These are phyloP conservation scores for Coemansia sp. DNA, from an alignment of 192 early-diverging fungal species.

Conservation along the genomic window DNA sequence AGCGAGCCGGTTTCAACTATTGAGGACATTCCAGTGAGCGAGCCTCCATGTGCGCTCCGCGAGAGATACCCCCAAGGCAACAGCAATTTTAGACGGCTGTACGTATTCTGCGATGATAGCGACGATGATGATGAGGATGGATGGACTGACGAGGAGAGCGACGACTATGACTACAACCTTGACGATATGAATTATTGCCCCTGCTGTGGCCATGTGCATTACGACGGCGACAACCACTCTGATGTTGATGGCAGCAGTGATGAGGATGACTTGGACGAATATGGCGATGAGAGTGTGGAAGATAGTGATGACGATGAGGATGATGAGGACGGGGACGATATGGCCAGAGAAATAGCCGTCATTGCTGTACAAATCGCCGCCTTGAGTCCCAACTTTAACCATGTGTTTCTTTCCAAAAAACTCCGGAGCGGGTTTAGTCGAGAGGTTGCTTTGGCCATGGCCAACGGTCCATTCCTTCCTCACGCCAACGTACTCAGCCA, in stretches of 20 bases:
- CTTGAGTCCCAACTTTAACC: not conserved
- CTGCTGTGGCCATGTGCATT: not conserved
- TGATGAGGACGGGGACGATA: not conserved
- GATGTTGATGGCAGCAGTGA: not conserved
- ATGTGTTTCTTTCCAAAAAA: not conserved
- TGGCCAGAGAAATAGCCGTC: not conserved
- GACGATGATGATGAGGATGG: not conserved
- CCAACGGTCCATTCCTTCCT: not conserved
- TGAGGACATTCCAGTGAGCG: not conserved
- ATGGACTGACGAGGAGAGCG: not conserved
- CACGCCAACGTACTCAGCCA: not conserved
- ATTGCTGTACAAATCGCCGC: not conserved
- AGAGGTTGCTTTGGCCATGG: not conserved
- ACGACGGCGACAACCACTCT: not conserved
- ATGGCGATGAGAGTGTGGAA: too few relatives aligned
- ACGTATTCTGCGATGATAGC: not conserved
- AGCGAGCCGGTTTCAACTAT: too few relatives aligned
- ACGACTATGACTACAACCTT: not conserved
- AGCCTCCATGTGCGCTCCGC: not conserved
- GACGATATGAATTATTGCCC: not conserved
- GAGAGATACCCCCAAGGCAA: not conserved
- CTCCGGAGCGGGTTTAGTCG: not conserved
- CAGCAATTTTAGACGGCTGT: not conserved
- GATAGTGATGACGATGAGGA: not conserved
- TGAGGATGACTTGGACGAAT: not conserved